phyloP scores from a whole-genome alignment of 202 grass and related monocot species.

The Dendrocalamus latiflorus region DNA sequence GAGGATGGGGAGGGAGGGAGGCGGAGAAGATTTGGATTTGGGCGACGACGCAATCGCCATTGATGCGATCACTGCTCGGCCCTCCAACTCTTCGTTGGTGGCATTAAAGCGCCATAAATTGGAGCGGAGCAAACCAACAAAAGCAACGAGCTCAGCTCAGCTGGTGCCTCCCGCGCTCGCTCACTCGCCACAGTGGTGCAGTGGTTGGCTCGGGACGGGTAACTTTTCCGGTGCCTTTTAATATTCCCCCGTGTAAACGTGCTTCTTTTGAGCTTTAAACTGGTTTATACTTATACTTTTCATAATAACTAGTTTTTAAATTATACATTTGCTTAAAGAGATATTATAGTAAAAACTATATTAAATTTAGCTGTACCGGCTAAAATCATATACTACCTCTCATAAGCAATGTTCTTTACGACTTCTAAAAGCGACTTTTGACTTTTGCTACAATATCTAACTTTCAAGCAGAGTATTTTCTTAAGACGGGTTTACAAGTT shows the following conservation, averaged over 20 bases:
- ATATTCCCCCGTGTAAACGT: not conserved
- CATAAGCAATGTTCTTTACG: too few species aligned
- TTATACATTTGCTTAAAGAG: too few species aligned
- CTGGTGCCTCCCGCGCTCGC: not conserved
- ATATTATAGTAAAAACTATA: too few species aligned
- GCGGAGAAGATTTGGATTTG: not conserved
- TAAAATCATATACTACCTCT: too few species aligned
- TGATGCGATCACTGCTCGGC: conserved; percentile 31
- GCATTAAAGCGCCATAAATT: conserved; percentile 55
- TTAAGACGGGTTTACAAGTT: too few species aligned
- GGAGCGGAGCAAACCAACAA: conserved; percentile 35
- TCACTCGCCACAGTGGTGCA: conserved; percentile 17
- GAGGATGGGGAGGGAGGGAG: not conserved
- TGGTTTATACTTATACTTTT: too few species aligned
- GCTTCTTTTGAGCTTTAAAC: too few species aligned
- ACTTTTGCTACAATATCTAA: too few species aligned
- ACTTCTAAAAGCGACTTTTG: too few species aligned
- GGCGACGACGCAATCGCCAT: conserved; percentile 32
- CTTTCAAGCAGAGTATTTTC: too few species aligned
- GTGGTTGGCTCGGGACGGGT: conserved; percentile 29
- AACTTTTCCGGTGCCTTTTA: conserved; percentile 6
- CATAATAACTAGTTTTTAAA: too few species aligned
- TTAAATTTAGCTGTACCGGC: too few species aligned
- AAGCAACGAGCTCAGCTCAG: not conserved
- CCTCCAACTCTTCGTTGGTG: conserved; percentile 29